These are phyloP conservation scores for Ustilago xerochloae DNA, from an alignment of 1,284 basidiomycete genomes.

Conservation along the genomic window DNA sequence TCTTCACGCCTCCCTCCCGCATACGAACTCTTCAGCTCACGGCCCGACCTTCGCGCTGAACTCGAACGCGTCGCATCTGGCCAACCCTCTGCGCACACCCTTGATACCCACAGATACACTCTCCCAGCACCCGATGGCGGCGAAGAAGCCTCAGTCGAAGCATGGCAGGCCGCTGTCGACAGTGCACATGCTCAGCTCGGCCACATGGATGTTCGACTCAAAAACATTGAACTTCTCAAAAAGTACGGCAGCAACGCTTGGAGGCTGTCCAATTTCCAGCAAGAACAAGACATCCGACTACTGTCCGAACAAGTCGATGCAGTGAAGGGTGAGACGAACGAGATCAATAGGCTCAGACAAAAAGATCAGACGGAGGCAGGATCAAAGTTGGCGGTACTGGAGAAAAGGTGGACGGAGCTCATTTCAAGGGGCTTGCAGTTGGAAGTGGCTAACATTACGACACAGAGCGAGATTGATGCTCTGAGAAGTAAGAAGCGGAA, in stretches of 20 bases:
- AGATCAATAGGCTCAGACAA: slow-evolving; percentile 54
- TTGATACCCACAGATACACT: slow-evolving; percentile 84
- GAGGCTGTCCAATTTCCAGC: slow-evolving; percentile 57
- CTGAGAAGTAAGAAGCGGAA: slow-evolving; percentile 27
- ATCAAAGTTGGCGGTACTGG: slow-evolving; percentile 79
- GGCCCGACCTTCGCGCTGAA: slow-evolving; percentile 48
- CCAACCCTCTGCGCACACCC: slow-evolving; percentile 73
- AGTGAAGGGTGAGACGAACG: slow-evolving; percentile 34
- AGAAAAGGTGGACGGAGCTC: slow-evolving; percentile 87
- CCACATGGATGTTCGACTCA: slow-evolving; percentile 85
- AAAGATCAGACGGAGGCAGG: slow-evolving; percentile 77
- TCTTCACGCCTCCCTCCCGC: slow-evolving; percentile 75
- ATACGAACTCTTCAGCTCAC: slow-evolving; percentile 74
- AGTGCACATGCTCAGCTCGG: slow-evolving; percentile 87
- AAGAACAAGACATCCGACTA: slow-evolving; percentile 44
- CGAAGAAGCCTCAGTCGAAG: slow-evolving; percentile 77
- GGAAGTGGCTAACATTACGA: slow-evolving; percentile 87
- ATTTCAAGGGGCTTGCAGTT: slow-evolving; percentile 87
- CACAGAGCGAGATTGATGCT: slow-evolving; percentile 77
- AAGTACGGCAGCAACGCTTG: slow-evolving; percentile 75
- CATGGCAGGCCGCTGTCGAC: slow-evolving; percentile 81
- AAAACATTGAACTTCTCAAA: slow-evolving; percentile 85
- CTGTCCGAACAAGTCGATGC: slow-evolving; percentile 25
- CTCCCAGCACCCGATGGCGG: slow-evolving; percentile 77
- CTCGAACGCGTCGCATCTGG: slow-evolving; percentile 58